phyloP scores from a whole-genome alignment of 257 asterid species.

The Solanum chmielewskii region DNA sequence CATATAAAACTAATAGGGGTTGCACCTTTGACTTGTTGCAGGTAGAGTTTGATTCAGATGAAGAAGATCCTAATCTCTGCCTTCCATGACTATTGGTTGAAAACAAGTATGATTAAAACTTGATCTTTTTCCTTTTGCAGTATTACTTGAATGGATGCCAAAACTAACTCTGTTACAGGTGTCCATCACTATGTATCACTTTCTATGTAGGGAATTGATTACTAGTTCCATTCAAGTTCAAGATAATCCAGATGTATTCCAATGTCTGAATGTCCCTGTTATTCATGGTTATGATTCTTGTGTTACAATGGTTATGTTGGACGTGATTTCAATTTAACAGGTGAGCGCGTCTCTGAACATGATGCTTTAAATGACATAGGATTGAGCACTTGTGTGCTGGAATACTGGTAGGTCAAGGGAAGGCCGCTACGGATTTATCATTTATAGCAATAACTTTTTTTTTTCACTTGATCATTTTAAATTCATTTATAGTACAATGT shows the following conservation, averaged over 20 bases:
- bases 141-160: background rate
- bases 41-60: constrained; percentile 85
- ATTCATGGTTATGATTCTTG: background rate
- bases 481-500: too few relatives aligned
- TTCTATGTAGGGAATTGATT: background rate
- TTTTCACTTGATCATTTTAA: too few relatives aligned
- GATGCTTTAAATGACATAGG: background rate
- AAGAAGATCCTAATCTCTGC: constrained; percentile 64
- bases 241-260: background rate
- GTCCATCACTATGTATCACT: background rate
- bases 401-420: background rate
- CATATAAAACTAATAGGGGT: background rate
- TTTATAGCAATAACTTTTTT: too few relatives aligned
- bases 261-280: background rate
- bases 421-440: background rate
- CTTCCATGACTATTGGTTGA: constrained; percentile 8
- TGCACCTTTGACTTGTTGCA: constrained; percentile 18
- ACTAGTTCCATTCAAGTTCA: background rate
- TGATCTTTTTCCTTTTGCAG: background rate
- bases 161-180: background rate
- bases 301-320: background rate
- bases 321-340: background rate
- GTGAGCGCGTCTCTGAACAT: background rate
- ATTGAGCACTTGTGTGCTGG: background rate
- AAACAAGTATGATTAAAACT: background rate